phyloP scores from a whole-genome alignment of 345 rosid species.

The Pugionium dolabratum region DNA sequence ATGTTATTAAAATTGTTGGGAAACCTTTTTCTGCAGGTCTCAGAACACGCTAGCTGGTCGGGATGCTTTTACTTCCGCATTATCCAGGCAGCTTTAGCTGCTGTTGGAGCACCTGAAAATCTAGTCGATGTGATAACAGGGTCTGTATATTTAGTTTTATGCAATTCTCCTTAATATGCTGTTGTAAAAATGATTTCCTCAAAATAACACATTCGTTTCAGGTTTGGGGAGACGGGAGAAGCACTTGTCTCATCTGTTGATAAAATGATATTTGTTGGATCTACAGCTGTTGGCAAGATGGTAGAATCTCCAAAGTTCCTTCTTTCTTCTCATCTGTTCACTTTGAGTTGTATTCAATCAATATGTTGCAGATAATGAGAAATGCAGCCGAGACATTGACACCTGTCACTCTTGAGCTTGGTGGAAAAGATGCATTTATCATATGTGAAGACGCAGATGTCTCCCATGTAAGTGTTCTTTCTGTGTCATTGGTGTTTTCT shows the following conservation, averaged over 20 bases:
- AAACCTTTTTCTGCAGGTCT: constrained; percentile 53
- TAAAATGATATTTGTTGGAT: constrained; percentile 94
- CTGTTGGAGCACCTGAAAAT: constrained; percentile 96
- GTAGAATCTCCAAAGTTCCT: constrained; percentile 46
- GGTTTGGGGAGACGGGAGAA: constrained; percentile 97
- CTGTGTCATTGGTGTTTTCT: not conserved
- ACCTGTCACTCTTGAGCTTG: constrained; percentile 97
- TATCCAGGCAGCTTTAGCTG: constrained; percentile 95
- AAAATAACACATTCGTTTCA: constrained; percentile 33
- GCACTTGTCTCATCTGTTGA: constrained; percentile 90
- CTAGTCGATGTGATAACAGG: constrained; percentile 93
- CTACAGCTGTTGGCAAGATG: constrained; percentile 93
- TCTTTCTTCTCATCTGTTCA: constrained; percentile 23
- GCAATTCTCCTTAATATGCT: constrained; percentile 9
- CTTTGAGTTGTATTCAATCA: constrained; percentile 22
- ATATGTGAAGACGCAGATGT: constrained; percentile 90
- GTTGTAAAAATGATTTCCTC: constrained; percentile 19
- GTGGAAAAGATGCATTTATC: constrained; percentile 95
- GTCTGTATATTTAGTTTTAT: constrained; percentile 43
- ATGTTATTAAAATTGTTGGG: constrained; percentile 22
- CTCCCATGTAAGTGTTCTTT: constrained; percentile 58
- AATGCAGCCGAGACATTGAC: constrained; percentile 75
- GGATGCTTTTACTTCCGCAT: constrained; percentile 91
- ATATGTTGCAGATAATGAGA: constrained; percentile 80
- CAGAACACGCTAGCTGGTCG: constrained; percentile 96